phyloP scores from a whole-genome alignment of 768 basidiomycete species.

The Suillus plorans region DNA sequence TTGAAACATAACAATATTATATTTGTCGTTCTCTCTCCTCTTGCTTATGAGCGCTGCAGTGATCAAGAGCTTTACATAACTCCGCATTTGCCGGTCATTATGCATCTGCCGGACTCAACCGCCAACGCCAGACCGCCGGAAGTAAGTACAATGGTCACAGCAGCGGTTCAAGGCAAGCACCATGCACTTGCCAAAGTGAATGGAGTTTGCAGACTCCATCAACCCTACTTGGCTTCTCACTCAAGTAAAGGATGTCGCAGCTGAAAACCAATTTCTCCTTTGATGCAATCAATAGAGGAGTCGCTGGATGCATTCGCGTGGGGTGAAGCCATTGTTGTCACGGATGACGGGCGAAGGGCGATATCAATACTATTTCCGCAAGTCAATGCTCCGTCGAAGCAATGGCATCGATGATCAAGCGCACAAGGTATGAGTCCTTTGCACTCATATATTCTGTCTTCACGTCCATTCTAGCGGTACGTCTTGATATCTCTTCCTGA shows the following conservation, averaged over 20 bases:
- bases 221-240: constrained; percentile 21
- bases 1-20: not conserved
- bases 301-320: constrained; percentile 72
- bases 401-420: constrained; percentile 99
- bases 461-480: constrained; percentile 59
- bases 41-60: not conserved
- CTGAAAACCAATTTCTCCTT: constrained; percentile 54
- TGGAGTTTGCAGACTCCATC: not conserved
- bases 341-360: constrained; percentile 94
- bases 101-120: not conserved
- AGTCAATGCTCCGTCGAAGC: constrained; percentile 85
- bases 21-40: not conserved
- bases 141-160: not conserved
- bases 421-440: constrained; percentile 70
- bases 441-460: constrained; percentile 1
- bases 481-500: constrained; percentile 85
- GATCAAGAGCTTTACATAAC: not conserved
- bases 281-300: constrained; percentile 65
- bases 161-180: not conserved
- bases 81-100: not conserved
- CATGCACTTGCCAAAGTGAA: not conserved
- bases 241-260: constrained; percentile 16
- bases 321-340: constrained; percentile 93
- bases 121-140: not conserved
- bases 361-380: constrained; percentile 81